These are phyloP conservation scores for Xylaria sp. DNA, from an alignment of 2,329 filamentous ascomycete genomes.

Conservation along the genomic window DNA sequence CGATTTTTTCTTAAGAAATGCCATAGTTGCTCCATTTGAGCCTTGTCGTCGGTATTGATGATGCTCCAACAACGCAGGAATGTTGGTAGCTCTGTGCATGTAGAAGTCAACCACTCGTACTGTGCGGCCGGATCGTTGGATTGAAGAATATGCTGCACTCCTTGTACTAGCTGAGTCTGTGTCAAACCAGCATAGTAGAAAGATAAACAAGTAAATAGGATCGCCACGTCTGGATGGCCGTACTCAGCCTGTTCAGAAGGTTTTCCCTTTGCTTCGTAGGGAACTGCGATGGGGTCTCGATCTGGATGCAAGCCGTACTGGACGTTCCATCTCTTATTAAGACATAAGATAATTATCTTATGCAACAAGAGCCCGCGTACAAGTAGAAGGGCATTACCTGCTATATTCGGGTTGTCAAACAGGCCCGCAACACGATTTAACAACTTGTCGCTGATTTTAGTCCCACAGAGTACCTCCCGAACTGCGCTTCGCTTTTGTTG, in stretches of 20 bases:
- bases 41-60: constrained; percentile 68
- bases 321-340: constrained; percentile 75
- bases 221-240: constrained; percentile 73
- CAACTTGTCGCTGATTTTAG: constrained; percentile 36
- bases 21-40: constrained; percentile 62
- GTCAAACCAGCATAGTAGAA: constrained; percentile 73
- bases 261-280: constrained; percentile 72
- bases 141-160: constrained; percentile 60
- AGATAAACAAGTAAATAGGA: constrained; percentile 71
- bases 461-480: constrained; percentile 40
- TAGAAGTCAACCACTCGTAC: constrained; percentile 62
- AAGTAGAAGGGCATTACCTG: constrained; percentile 58
- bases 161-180: constrained; percentile 58
- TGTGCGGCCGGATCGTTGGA: constrained; percentile 65
- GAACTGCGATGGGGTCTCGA: constrained; percentile 71
- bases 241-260: constrained; percentile 72
- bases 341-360: constrained; percentile 65
- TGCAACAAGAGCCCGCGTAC: constrained; percentile 71
- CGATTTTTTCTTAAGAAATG: constrained; percentile 57
- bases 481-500: constrained; percentile 19
- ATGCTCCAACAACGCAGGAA: constrained; percentile 61
- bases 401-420: constrained; percentile 48
- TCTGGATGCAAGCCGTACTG: constrained; percentile 67
- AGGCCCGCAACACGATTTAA: constrained; percentile 39
- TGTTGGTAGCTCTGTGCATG: constrained; percentile 53